Conservation (phyloP, 176 grass and related monocot species). For the Hordeum marinum region DNA sequence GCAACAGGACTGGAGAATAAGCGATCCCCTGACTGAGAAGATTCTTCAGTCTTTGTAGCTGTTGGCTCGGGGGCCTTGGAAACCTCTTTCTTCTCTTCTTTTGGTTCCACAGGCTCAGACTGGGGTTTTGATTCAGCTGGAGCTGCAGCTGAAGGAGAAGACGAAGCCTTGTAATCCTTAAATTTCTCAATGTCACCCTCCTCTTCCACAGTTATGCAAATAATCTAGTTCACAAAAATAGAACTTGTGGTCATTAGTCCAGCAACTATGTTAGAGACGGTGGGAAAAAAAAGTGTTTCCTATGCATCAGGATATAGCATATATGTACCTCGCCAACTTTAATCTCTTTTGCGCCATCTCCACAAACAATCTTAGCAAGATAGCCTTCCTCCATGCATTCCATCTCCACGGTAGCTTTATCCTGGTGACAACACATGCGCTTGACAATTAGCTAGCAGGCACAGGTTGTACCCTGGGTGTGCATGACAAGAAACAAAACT, state of each 20-base stretch:
- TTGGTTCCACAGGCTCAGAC: constrained; percentile 20
- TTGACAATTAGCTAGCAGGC: constrained; percentile 10
- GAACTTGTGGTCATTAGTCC: background rate
- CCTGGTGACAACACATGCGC: constrained; percentile 37
- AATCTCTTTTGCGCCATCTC: constrained; percentile 92
- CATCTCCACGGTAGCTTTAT: constrained; percentile 96
- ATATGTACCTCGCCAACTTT: constrained; percentile 89
- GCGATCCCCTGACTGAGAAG: constrained; percentile 40
- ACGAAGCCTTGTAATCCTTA: constrained; percentile 59
- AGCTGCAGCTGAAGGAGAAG: constrained; percentile 36
- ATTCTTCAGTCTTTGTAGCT: constrained; percentile 40
- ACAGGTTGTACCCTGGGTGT: background rate
- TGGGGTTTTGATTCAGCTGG: constrained; percentile 32
- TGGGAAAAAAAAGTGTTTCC: constrained; percentile 40
- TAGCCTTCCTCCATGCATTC: constrained; percentile 99
- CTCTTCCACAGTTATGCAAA: constrained; percentile 65
- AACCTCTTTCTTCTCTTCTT: constrained; percentile 27
- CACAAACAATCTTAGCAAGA: constrained; percentile 86
- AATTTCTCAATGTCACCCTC: constrained; percentile 64
- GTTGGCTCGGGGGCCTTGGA: constrained; percentile 29
- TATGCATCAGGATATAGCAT: constrained; percentile 30
- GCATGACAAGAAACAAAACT: constrained; percentile 22
- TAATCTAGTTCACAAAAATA: constrained; percentile 30
- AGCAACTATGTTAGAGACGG: background rate
- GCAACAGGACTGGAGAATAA: constrained; percentile 58